Base-by-base conservation (phyloP, 331 rosid species). In the Dryas integrifolia region DNA sequence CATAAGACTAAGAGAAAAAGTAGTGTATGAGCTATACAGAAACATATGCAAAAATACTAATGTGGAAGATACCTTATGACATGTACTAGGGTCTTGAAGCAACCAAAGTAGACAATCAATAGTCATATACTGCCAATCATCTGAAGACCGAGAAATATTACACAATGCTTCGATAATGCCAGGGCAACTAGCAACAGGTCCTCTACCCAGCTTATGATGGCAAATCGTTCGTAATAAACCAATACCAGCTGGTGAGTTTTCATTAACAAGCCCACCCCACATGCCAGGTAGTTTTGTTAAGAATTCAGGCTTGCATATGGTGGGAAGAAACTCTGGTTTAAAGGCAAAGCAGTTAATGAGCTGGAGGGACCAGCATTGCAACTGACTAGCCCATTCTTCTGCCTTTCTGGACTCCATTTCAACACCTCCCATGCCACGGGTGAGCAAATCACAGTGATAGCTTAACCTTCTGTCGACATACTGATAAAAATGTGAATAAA, bases 231-330 rank as follows among this genome's bases (percentile, higher is more conserved):
- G 85, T 72, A 92, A 76, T 72, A 95, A 84, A 72, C 99, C 99
- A 47, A 95, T 88, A 49, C 99, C 97, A 44, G 99, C 97, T 1
- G 99, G 99, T 40, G 99, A 95, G 61, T 95, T 91, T 85, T 95
- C 99, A 78, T 95, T 95, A 58, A 89, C 97, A 73, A 95, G 97
- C 61, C 99, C 99, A 44, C 99, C 99, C 99, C 99, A 95, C 96
- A 92, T 89, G 77, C 88, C 96, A 69, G 99, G 96, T 65, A 95
- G 80, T 74, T 92, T 87, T 30, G 76, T 62, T 73, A 95, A 80
- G 86, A 95, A 89, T 73, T 95, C 99, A 5, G 96, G 85, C 75
- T 95, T 87, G 88, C 97, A 95, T 73, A 92, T 89, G 58, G 92
- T 84, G 38, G 96, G 82, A 70, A 95, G 93, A 85, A 95, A 95